Evolutionary conservation across 164 flowering plant genomes (phyloP), one percentile per base, ranked within the genome.

Genomic region (Tetracentron sinense): DNA sequence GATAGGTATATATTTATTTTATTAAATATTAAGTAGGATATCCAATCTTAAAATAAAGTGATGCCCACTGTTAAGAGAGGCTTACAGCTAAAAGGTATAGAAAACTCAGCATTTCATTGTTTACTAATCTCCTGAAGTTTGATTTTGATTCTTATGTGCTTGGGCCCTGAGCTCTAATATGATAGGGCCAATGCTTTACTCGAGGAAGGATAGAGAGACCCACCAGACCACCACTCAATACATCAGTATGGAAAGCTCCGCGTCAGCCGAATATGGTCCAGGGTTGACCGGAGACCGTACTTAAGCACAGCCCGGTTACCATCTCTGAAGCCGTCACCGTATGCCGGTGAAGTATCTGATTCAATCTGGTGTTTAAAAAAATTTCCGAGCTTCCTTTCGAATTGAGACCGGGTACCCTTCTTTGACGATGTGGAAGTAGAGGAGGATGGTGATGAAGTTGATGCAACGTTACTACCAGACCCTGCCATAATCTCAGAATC

Each of bases 351-450:
- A 27, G 77, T 38, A 69, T 83, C 88, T 20, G 82, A 70, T 69
- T 82, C 88, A 1, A 85, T 85, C 65, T 85, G 88, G 74, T 82
- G 85, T 60, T 77, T 83, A 52, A 85, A 83, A 67, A 78, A 85
- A 26, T 79, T 80, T 6, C 90, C 86, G 3, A 85, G 87, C 58
- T 83, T 80, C 77, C 75, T 83, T 75, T 85, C 88, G 28, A 80
- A 82, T 11, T 77, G 69, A 2, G 90, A 85, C 17, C 85, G 61
- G 55, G 65, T 69, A 0, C 83, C 85, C 57, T 84, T 84, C 74
- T 84, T 82, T 28, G 84, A 77, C 35, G 67, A 56, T 35, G 72
- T 15, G 4, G 63, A 50, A 19, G 82, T 48, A 0, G 85, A 69
- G 0, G 79, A 56, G 6, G 80, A 70, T 6, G 82, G 58, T 3